Evolutionary conservation across 306 rosid genomes (phyloP).

Genomic region (cucumber (Cucumis sativus)): DNA sequence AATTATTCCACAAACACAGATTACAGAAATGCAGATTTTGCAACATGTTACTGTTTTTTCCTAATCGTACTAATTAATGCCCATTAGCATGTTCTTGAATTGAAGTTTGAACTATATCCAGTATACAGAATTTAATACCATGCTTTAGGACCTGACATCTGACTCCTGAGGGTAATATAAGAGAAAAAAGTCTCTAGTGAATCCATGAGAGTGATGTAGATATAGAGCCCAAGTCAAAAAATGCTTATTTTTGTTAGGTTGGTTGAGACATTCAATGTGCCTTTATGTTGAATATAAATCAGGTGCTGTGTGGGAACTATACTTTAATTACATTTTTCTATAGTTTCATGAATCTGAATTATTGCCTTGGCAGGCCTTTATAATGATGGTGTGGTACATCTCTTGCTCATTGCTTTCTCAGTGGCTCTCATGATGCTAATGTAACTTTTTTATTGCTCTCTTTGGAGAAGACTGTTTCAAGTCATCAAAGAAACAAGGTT

Average conservation of each 20-base stretch:
- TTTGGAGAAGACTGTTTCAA: conserved; percentile 9
- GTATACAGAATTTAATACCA: background rate
- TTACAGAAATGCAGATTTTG: background rate
- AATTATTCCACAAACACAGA: background rate
- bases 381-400: conserved; percentile 13
- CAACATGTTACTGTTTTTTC: background rate
- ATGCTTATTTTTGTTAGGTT: background rate
- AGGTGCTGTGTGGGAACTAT: background rate
- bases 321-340: background rate
- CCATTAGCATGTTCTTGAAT: background rate
- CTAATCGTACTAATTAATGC: background rate
- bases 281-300: background rate
- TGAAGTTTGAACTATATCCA: background rate
- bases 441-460: conserved; percentile 15
- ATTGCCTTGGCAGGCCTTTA: conserved; percentile 37
- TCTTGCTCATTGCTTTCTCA: conserved; percentile 30
- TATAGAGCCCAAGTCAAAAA: background rate
- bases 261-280: background rate
- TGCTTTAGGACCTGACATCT: background rate
- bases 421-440: conserved; percentile 27
- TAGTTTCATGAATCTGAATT: background rate
- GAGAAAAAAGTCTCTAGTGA: background rate
- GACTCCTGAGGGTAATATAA: background rate
- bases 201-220: background rate
- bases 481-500: background rate